Evolutionary conservation across 768 basidiomycete genomes (phyloP).

Genomic region (Hydnum rufescens): DNA sequence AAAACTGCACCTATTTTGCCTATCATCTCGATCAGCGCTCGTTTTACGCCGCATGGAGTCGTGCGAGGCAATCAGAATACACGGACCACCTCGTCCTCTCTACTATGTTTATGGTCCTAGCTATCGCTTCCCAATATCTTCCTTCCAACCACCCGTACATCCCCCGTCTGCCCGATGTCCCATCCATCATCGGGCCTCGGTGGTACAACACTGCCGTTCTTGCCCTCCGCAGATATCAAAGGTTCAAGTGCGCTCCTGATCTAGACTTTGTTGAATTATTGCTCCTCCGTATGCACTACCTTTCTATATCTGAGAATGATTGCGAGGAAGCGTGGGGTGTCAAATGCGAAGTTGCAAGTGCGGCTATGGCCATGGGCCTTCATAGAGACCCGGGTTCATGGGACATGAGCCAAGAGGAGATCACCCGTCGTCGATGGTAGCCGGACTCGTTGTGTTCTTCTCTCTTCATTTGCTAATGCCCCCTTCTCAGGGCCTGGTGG

Average conservation of each 20-base stretch:
- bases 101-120: constrained; percentile 56
- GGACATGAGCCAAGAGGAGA: constrained; percentile 42
- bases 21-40: constrained; percentile 48
- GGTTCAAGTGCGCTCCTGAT: neutral
- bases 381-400: constrained; percentile 74
- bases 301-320: constrained; percentile 51
- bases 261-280: constrained; percentile 61
- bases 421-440: constrained; percentile 52
- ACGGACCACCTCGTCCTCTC: constrained; percentile 45
- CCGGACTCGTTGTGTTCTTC: neutral
- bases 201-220: neutral
- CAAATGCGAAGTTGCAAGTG: constrained; percentile 49
- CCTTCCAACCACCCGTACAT: constrained; percentile 44
- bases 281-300: constrained; percentile 49
- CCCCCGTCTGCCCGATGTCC: constrained; percentile 14
- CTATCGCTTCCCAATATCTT: constrained; percentile 53
- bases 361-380: constrained; percentile 64
- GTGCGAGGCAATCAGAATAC: constrained; percentile 23
- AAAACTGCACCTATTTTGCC: constrained; percentile 78
- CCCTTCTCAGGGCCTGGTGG: constrained; percentile 49
- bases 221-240: neutral
- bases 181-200: neutral
- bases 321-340: constrained; percentile 68
- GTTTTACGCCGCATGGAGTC: constrained; percentile 42
- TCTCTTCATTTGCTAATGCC: neutral